Evolutionary conservation across 2,329 filamentous ascomycete species (phyloP).

Genomic region (Penicillium sp.): DNA sequence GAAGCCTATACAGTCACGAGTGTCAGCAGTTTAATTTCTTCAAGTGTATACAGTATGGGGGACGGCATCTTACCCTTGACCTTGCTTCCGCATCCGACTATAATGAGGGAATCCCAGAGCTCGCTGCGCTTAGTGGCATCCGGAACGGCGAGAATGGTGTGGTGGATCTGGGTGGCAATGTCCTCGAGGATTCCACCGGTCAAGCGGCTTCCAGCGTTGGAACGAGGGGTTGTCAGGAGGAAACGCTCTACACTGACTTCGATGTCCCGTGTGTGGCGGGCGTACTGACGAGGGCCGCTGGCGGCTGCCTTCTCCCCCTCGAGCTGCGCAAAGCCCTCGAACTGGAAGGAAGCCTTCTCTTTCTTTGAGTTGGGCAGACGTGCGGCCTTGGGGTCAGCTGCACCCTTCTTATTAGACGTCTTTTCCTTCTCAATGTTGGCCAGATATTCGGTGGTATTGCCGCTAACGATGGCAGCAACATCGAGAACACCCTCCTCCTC

Average conservation of each 20-base stretch:
- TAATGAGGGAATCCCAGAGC: slow-evolving; percentile 89
- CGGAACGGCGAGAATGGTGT: slow-evolving; percentile 77
- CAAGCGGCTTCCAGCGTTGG: slow-evolving; percentile 33
- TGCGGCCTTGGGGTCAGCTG: slow-evolving; percentile 49
- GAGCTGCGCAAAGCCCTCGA: slow-evolving; percentile 59
- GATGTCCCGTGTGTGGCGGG: slow-evolving; percentile 56
- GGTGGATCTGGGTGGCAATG: slow-evolving; percentile 81
- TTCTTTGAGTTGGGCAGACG: slow-evolving; percentile 62
- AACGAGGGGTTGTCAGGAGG: slow-evolving; percentile 52
- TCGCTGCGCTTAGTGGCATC: slow-evolving; percentile 81
- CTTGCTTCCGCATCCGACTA: slow-evolving; percentile 83
- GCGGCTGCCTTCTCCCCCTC: slow-evolving; percentile 54
- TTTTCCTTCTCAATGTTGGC: slow-evolving; percentile 66
- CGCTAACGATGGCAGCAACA: slow-evolving; percentile 66
- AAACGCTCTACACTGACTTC: slow-evolving; percentile 66
- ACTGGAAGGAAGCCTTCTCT: slow-evolving; percentile 61
- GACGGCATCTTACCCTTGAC: slow-evolving; percentile 53
- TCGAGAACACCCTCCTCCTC: slow-evolving; percentile 65
- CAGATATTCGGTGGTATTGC: slow-evolving; percentile 63
- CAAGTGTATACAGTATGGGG: neutral
- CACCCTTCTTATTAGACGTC: slow-evolving; percentile 54
- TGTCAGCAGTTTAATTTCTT: slow-evolving; percentile 44
- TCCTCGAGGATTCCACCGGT: slow-evolving; percentile 72
- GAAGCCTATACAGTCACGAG: slow-evolving; percentile 61
- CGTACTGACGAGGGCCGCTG: slow-evolving; percentile 53